Evolutionary conservation across 2,329 filamentous ascomycete genomes (phyloP), one percentile per base, ranked within the genome.

Genomic region (Podosphaera fusca): DNA sequence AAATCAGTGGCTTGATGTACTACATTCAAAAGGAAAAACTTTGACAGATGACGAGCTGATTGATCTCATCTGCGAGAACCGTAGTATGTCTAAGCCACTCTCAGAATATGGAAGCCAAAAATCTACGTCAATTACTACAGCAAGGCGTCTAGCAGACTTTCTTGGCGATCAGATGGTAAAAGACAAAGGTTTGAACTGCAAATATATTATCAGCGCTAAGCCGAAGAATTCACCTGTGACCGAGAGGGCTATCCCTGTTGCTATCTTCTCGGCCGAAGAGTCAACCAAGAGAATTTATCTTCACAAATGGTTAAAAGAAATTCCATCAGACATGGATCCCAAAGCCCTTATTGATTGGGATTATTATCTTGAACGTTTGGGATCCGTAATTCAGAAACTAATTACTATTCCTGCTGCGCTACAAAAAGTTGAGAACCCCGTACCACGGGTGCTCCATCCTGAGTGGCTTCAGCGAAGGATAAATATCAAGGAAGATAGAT

Each of bases 41-140:
- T 74, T 99, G 12, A 89, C 90, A 0, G 90, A 99, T 63, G 90
- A 96, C 67, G 92, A 98, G 67, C 78, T 99, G 46, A 96, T 98
- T 69, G 90, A 98, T 65, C 82, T 99, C n/a, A 98, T 99, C 80
- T 95, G 88, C 55, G 92, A 99, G 69, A 99, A 99, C 72, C 84
- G 94, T 72, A 96, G 81, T 72, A 98, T 99, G 92, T 78, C 82
- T 21, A 98, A 98, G 71, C 94, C 92, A 0, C 74, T 99, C 1
- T 90, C 95, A 63, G 94, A 99, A 70, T 99, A 99, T 62, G 92
- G 89, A 21, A 74, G 73, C 6, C 94, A 98, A 65, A 98, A 99
- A 68, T 96, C 90, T 0, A 98, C 92, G 1, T 95, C 92, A n/a
- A 98, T 99, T 68, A 99, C 92, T 1, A 99, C 92, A 0, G 92